These are phyloP conservation scores for Amanita phalloides DNA, from an alignment of 768 basidiomycete species.

Conservation along the genomic window DNA sequence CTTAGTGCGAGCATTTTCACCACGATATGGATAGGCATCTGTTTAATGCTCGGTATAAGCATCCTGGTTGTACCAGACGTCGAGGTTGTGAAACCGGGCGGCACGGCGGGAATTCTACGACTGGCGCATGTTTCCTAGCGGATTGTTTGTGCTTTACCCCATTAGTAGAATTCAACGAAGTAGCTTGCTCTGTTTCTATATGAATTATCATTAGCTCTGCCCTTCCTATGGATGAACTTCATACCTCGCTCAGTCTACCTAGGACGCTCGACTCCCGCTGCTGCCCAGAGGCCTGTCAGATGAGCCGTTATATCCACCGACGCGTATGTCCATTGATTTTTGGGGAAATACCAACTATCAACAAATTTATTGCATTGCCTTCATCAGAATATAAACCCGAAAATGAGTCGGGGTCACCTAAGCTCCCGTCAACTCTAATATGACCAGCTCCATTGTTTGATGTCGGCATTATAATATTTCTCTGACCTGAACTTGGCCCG, in stretches of 20 bases:
- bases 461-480: no score
- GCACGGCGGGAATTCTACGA: no score
- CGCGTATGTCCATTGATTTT: neutral
- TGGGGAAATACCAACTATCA: neutral
- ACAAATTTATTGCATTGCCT: neutral
- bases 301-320: neutral
- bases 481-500: neutral
- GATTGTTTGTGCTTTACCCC: neutral
- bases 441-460: no score
- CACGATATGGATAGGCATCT: conserved; percentile 25
- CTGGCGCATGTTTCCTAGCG: neutral
- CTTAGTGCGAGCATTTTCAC: conserved; percentile 33
- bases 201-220: neutral
- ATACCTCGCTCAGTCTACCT: neutral
- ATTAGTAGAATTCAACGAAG: neutral
- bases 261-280: neutral
- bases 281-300: neutral
- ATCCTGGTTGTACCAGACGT: conserved; percentile 9
- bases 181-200: neutral
- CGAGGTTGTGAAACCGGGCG: conserved; percentile 6
- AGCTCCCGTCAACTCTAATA: neutral
- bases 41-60: conserved; percentile 13
- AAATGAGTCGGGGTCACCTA: neutral
- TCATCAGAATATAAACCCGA: neutral
- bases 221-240: neutral